phyloP scores from a whole-genome alignment of 306 rosid species.

The Prunus dulcis region DNA sequence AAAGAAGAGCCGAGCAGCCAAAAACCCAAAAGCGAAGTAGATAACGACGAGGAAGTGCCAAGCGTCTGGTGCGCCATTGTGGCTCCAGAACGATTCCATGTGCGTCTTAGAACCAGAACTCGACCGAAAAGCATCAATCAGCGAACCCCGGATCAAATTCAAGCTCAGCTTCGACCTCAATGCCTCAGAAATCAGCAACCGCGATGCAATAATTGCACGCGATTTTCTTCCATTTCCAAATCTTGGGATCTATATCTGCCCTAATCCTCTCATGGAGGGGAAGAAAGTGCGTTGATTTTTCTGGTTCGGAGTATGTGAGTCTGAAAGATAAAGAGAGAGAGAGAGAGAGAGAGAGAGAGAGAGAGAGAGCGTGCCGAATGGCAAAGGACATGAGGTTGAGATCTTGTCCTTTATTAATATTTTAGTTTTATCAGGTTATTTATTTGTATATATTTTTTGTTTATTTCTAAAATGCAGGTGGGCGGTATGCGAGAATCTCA shows the following conservation, averaged over 20 bases:
- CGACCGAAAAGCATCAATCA: conserved; percentile 30
- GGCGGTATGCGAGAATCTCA: too few relatives aligned
- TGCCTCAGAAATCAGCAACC: conserved; percentile 10
- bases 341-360: conserved; percentile 1
- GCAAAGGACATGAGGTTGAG: neutral
- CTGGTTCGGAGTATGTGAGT: neutral
- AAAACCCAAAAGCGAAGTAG: conserved; percentile 55
- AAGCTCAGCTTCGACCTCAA: neutral
- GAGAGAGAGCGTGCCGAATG: neutral
- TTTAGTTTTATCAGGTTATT: too few relatives aligned
- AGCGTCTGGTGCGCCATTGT: conserved; percentile 33
- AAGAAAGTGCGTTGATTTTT: neutral
- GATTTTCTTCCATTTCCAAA: neutral
- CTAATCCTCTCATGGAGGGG: conserved; percentile 18
- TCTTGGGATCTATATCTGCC: conserved; percentile 27
- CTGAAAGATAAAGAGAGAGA: neutral
- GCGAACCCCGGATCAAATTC: conserved; percentile 3
- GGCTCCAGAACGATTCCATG: conserved; percentile 61
- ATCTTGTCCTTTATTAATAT: neutral
- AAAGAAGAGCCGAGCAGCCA: conserved; percentile 52
- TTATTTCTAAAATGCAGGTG: too few relatives aligned
- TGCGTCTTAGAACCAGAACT: conserved; percentile 17
- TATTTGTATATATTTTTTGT: too few relatives aligned
- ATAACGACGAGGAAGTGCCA: conserved; percentile 59
- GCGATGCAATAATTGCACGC: neutral